Evolutionary conservation across 148 eudicot genomes (phyloP).

Genomic region (Pouteria glomerata): DNA sequence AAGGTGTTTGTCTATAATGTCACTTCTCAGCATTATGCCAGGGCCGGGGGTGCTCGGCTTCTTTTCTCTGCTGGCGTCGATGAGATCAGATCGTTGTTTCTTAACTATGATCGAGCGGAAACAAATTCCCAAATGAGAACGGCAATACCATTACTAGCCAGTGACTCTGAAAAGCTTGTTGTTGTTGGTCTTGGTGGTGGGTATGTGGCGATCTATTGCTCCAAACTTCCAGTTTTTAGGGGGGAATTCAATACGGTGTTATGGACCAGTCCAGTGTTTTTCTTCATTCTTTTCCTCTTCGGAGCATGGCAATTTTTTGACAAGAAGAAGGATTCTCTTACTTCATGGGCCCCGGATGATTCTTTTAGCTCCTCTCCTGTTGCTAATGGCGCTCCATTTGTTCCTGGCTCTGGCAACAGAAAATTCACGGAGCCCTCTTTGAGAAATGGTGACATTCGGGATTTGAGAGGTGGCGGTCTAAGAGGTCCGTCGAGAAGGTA

Average conservation of each 20-base stretch:
- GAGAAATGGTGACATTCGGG: conserved; percentile 57
- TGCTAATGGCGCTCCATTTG: conserved; percentile 49
- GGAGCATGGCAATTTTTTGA: conserved; percentile 96
- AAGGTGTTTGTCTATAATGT: conserved; percentile 76
- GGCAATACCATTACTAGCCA: conserved; percentile 55
- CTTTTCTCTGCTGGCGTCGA: conserved; percentile 65
- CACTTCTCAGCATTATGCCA: conserved; percentile 65
- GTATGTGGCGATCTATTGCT: conserved; percentile 71
- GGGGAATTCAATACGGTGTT: conserved; percentile 56
- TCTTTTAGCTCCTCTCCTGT: conserved; percentile 45
- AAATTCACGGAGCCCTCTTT: conserved; percentile 52
- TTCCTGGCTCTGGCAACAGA: conserved; percentile 48
- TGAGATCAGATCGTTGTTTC: conserved; percentile 63
- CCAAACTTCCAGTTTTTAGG: conserved; percentile 63
- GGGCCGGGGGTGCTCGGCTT: conserved; percentile 64
- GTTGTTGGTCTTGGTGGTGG: conserved; percentile 81
- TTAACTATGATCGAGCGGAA: conserved; percentile 29
- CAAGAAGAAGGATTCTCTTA: conserved; percentile 85
- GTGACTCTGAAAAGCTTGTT: conserved; percentile 74
- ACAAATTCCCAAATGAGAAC: conserved; percentile 20
- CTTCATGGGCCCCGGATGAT: conserved; percentile 94
- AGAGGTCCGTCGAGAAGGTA: conserved; percentile 76
- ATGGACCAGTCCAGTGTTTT: conserved; percentile 77
- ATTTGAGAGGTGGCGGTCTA: conserved; percentile 52
- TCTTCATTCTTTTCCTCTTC: conserved; percentile 81